Base-by-base conservation (phyloP, 73 alveolate species). In the Paramecium tetraurelia region DNA sequence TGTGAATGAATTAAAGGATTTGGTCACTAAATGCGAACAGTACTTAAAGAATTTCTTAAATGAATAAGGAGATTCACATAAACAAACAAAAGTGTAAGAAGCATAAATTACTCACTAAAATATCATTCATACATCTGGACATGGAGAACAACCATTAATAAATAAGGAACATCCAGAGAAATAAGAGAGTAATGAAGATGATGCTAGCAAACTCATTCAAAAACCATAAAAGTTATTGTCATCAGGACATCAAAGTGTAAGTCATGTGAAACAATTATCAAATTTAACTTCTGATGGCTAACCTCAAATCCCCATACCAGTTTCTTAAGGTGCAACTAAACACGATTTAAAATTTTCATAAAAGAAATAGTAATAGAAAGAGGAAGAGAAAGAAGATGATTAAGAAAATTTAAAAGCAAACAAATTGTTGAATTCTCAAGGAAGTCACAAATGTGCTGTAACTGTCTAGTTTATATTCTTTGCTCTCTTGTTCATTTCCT, bases 341-440 rank as follows among this genome's bases (percentile, higher is more conserved):
- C 48, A 57, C 36, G 50, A 20, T 27, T 24, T 35, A 57, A 21
- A 38, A 31, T 3, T 31, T 36, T 18, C 69, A 85, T 58, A 58
- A 58, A 31, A 72, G 57, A n/a, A 16, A 84, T 58, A 36, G 36
- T 16, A 57, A 31, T 58, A 70, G 59, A 27, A 85, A 21, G 43
- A 72, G 57, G 50, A 85, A 85, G 80, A 84, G 50, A 84, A 84
- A 12, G 93, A 57, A 29, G 72, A 85, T n/a, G 93, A 85, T 12
- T 85, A 85, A 7, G 59, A 58, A 3, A 72, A 58, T 21, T 58
- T 22, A 9, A 63, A 63, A 33, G 84, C 84, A 11, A 21, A 85
- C 10, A 58, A 85, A 40, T 31, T 85, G 18, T 58, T 85, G 1
- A 85, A 85, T 59, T 85, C 72, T 58, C 20, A 85, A 33, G 93